Conservation (phyloP, 345 rosid species). For the Nephelium lappaceum region DNA sequence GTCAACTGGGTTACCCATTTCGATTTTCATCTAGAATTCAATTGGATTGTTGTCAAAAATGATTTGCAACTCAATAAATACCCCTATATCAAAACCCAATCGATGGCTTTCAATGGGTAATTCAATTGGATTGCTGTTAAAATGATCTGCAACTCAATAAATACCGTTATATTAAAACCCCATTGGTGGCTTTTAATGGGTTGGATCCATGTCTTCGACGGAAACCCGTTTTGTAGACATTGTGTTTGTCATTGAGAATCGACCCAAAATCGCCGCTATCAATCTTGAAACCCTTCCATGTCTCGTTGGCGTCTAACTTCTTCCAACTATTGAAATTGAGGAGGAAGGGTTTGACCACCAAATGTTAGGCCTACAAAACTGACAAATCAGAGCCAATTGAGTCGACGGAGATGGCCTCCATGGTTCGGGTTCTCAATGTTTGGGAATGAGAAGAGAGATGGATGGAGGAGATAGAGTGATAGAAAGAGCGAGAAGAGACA, state of each 20-base stretch:
- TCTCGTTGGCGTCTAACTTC: slow-evolving; percentile 42
- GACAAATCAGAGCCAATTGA: slow-evolving; percentile 67
- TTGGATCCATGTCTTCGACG: slow-evolving; percentile 39
- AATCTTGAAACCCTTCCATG: slow-evolving; percentile 62
- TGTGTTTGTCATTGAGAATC: slow-evolving; percentile 28
- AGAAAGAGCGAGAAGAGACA: too few species aligned
- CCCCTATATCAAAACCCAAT: not conserved
- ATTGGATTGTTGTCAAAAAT: too few species aligned
- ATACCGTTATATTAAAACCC: not conserved
- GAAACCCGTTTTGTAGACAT: slow-evolving; percentile 24
- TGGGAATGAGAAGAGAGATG: too few species aligned
- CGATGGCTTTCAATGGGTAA: slow-evolving; percentile 42
- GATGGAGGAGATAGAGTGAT: too few species aligned
- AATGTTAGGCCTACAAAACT: slow-evolving; percentile 84
- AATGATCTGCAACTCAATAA: too few species aligned
- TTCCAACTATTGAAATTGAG: slow-evolving; percentile 25
- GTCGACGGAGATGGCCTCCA: slow-evolving; percentile 14
- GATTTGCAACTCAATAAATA: too few species aligned
- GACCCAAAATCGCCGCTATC: slow-evolving; percentile 37
- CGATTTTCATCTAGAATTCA: not conserved
- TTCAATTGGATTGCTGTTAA: too few species aligned
- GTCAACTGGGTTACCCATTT: too few species aligned
- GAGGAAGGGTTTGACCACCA: slow-evolving; percentile 32
- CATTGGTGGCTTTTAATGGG: slow-evolving; percentile 42
- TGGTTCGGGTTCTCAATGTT: too few species aligned